Evolutionary conservation across 192 early-diverging fungal species (phyloP).

Genomic region (Podila horticola): DNA sequence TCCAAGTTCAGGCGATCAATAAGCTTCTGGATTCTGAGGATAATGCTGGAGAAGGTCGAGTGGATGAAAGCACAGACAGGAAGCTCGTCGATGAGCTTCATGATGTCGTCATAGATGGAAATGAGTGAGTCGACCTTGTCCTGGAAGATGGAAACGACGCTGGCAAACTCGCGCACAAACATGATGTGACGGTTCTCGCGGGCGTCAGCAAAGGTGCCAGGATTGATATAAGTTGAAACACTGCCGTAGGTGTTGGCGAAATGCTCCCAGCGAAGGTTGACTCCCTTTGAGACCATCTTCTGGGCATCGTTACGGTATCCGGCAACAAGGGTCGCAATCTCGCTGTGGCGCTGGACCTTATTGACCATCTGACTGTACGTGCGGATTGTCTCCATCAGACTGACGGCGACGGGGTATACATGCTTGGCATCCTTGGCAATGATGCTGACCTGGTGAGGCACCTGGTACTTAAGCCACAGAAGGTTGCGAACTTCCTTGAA

Average conservation of each 20-base stretch:
- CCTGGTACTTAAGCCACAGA: conserved; percentile 93
- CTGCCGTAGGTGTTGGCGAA: conserved; percentile 82
- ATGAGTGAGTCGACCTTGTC: conserved; percentile 93
- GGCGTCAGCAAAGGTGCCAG: conserved; percentile 61
- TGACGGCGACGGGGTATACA: conserved; percentile 98
- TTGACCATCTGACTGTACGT: conserved; percentile 90
- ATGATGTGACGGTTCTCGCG: conserved; percentile 88
- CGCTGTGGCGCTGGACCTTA: conserved; percentile 79
- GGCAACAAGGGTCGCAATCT: conserved; percentile 84
- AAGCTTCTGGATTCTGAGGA: conserved; percentile 88
- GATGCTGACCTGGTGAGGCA: conserved; percentile 90
- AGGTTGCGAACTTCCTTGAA: conserved; percentile 99
- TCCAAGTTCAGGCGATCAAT: conserved; percentile 96
- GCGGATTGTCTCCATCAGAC: conserved; percentile 93
- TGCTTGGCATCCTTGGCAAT: conserved; percentile 95
- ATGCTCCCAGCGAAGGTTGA: conserved; percentile 92
- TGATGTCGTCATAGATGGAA: conserved; percentile 84
- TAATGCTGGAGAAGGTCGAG: conserved; percentile 70
- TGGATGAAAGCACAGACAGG: conserved; percentile 79
- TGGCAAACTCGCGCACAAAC: conserved; percentile 96
- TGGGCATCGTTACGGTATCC: conserved; percentile 97
- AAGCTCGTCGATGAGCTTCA: conserved; percentile 84
- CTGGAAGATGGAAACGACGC: conserved; percentile 91
- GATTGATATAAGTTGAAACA: conserved; percentile 27
- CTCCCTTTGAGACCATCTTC: conserved; percentile 79